Percentiles rank a stretch among this genome's conserved stretches.
phyloP scores from a whole-genome alignment of 257 asterid genomes.

The Jacaranda mimosifolia region DNA sequence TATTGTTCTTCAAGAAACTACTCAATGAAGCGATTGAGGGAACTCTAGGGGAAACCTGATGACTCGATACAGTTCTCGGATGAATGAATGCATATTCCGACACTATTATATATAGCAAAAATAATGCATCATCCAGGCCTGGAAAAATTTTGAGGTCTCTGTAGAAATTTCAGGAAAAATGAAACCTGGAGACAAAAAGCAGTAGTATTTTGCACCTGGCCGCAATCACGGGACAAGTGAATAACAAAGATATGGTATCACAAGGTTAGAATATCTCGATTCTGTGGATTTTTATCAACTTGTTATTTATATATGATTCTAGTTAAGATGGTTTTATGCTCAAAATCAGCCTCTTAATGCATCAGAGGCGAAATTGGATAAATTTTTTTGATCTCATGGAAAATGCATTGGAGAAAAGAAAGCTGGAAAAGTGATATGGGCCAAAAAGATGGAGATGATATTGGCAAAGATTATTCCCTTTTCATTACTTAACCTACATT shows the following conservation, averaged over 20 bases:
- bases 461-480: conserved; percentile 34
- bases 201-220: conserved; percentile 41
- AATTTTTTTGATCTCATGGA: neutral
- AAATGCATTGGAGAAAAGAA: conserved; percentile 5
- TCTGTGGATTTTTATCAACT: conserved; percentile 29
- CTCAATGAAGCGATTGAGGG: conserved; percentile 58
- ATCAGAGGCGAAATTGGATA: neutral
- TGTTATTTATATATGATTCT: neutral
- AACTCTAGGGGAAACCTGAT: conserved; percentile 58
- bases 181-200: neutral
- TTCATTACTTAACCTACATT: conserved; percentile 43
- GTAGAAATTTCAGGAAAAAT: neutral
- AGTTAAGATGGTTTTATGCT: neutral
- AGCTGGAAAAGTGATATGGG: conserved; percentile 21
- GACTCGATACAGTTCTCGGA: conserved; percentile 15
- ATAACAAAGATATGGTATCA: conserved; percentile 2
- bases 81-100: neutral
- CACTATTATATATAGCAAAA: conserved; percentile 34
- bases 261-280: conserved; percentile 29
- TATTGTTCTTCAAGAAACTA: neutral
- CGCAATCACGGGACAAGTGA: conserved; percentile 37
- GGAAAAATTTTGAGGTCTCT: neutral
- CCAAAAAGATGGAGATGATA: conserved; percentile 29
- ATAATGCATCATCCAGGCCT: neutral
- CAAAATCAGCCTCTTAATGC: conserved; percentile 2